Evolutionary conservation across 129 eudicot genomes (phyloP), one percentile per base, ranked within the genome.

Genomic region (Deinandra increscens): DNA sequence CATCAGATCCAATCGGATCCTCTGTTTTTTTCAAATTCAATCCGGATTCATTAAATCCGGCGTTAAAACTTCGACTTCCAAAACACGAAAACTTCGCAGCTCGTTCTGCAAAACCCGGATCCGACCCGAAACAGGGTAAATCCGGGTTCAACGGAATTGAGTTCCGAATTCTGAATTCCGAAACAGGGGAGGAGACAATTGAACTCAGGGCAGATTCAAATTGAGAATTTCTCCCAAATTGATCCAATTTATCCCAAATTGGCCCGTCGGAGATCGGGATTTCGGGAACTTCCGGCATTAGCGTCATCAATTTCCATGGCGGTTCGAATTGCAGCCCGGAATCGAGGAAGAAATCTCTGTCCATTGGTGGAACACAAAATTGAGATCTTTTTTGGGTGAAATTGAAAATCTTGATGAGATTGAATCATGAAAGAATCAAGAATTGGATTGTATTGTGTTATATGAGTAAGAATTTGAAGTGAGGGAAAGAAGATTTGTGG

Each of bases 1-100:
- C 66, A 63, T 9, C 64, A 60, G 84, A 75, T 72, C 88, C 80
- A 17, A 46, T 54, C 12, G 41, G 78, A 68, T 64, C 15, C 13
- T 84, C 88, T 17, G 75, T 67, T 67, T 48, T 66, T 46, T 12
- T 39, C 3, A 49, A 39, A 59, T 69, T 84, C 2, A 69, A 12
- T 59, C 77, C 90, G 19, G 78, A 23, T 43, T 76, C 81, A 56
- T 69, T 38, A 26, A 68, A 76, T 67, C 94, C 73, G 12, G 84
- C 85, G 15, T 92, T 89, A 33, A 88, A 86, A 81, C 95, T 92
- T n/a, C 85, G 71, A 75, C 85, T 86, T 33, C 96, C 96, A 66
- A 92, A 92, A 61, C 91, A 89, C 8, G 98, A 92, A 75, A 89
- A 89, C 75, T 85, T 88, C 5, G 98, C 96, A 0, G 98, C 98